Evolutionary conservation across 208 protist species (phyloP), one percentile per base, ranked within the genome.

Genomic region (Wallacemonas collosoma): DNA sequence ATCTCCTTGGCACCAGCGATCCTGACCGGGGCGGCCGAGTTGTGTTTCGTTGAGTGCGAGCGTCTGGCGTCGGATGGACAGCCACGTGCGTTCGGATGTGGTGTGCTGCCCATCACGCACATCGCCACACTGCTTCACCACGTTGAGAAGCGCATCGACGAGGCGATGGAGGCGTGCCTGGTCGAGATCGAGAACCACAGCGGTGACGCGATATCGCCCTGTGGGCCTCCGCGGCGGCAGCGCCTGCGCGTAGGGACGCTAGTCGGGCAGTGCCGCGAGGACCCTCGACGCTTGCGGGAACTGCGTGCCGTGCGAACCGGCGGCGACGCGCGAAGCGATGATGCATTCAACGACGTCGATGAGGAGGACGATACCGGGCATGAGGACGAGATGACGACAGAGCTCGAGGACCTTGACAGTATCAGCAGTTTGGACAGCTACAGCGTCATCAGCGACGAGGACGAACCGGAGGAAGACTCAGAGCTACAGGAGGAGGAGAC

Each of bases 21-120:
- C 12, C 44, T 71, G 41, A 50, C 12, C 6, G 60, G 72, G 6
- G 26, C 76, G 15, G 75, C 68, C n/a, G 72, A 64, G 41, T 36
- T 73, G 35, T 60, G 75, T 15, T 80, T 80, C 45, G 66, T n/a
- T 35, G 80, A 80, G 57, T 80, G 71, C 67, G 76, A 72, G 43
- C 51, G 67, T 4, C 64, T 72, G 12, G 67, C 67, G 1, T 69
- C 50, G 17, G 67, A 73, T 15, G 85, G 81, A 35, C 70, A 63
- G 1, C 78, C 84, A 5, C 79, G 79, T 39, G 70, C 64, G 45
- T 83, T 86, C 53, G 63, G 54, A 40, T 12, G 47, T 12, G 75
- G 80, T 5, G 55, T 51, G 8, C 72, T 87, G 65, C 57, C 77
- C 2, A 38, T 79, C n/a, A n/a, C 11, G 12, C 43, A 71, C 1